phyloP scores from a whole-genome alignment of 106 monocot genomes.

The Dioscorea alata region DNA sequence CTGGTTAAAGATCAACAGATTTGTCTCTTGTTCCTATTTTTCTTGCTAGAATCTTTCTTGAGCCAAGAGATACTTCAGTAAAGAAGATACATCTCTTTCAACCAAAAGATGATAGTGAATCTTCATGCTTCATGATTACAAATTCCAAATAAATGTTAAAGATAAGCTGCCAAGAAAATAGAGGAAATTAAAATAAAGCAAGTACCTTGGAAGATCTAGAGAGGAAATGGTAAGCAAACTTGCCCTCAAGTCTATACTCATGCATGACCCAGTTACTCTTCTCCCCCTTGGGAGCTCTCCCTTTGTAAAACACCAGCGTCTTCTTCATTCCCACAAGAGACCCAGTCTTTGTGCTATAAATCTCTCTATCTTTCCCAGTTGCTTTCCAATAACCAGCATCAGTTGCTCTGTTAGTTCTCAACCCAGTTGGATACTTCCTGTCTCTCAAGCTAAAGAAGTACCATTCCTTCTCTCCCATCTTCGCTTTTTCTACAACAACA shows the following conservation, averaged over 20 bases:
- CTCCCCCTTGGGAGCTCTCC: conserved; percentile 94
- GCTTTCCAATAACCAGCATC: conserved; percentile 97
- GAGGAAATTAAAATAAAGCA: not conserved
- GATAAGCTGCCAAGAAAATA: not conserved
- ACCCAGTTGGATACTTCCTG: conserved; percentile 90
- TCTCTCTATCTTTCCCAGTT: conserved; percentile 95
- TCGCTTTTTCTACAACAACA: conserved; percentile 57
- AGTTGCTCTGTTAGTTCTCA: conserved; percentile 86
- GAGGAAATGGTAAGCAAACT: conserved; percentile 72
- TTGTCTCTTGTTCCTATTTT: not conserved
- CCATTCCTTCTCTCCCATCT: conserved; percentile 99
- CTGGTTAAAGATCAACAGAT: not conserved
- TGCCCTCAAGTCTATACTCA: conserved; percentile 88
- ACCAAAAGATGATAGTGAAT: too few species aligned
- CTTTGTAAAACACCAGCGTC: conserved; percentile 92
- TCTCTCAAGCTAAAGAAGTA: conserved; percentile 93
- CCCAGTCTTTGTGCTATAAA: conserved; percentile 53
- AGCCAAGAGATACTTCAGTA: too few species aligned
- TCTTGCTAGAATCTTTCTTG: too few species aligned
- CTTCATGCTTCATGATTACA: too few species aligned
- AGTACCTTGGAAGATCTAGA: conserved; percentile 74
- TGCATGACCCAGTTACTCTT: conserved; percentile 99
- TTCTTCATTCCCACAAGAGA: conserved; percentile 96
- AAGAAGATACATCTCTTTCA: too few species aligned
- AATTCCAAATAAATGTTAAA: too few species aligned